Evolutionary conservation across 164 flowering plant genomes (phyloP), one percentile per base, ranked within the genome.

Genomic region (Chimonanthus salicifolius): DNA sequence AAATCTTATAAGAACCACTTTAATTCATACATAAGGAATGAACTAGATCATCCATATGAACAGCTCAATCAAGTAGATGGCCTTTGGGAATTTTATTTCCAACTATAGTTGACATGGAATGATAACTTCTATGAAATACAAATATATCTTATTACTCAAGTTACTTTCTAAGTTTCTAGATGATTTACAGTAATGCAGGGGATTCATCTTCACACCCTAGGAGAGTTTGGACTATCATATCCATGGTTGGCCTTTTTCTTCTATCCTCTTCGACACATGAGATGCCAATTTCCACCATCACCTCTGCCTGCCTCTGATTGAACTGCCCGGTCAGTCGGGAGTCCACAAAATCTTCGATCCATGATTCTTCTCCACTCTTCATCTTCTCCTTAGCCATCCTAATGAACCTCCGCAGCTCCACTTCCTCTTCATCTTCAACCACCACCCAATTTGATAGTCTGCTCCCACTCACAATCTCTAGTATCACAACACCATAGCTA

Each of bases 271-370:
- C 79, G 54, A 78, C 77, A 51, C 81, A 81, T 9, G 69, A 71
- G 21, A 81, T 46, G 10, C 77, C 83, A 15, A 77, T 68, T 62
- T 67, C 63, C 10, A 82, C 62, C 81, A 81, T 54, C 3, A 7
- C 69, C 21, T 21, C 58, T 15, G 64, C 78, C 68, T 82, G 80
- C 49, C 15, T 74, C 68, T 69, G 45, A 58, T 69, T 79, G 46
- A 64, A 78, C 47, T 58, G 2, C 18, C 74, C 77, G 10, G 48
- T 64, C 76, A 83, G 50, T 71, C 83, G 80, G 33, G 71, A 69
- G 71, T 85, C 87, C 20, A 82, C 82, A 2, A 74, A 49, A 2
- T 72, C 78, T 21, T 78, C 79, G 9, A 82, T 60, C 81, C 82
- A 76, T 4, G 58, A 20, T 2, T 69, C 74, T 5, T 77, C 82